phyloP scores from a whole-genome alignment of 1,284 basidiomycete species.

The Erythrobasidium hasegawianum region DNA sequence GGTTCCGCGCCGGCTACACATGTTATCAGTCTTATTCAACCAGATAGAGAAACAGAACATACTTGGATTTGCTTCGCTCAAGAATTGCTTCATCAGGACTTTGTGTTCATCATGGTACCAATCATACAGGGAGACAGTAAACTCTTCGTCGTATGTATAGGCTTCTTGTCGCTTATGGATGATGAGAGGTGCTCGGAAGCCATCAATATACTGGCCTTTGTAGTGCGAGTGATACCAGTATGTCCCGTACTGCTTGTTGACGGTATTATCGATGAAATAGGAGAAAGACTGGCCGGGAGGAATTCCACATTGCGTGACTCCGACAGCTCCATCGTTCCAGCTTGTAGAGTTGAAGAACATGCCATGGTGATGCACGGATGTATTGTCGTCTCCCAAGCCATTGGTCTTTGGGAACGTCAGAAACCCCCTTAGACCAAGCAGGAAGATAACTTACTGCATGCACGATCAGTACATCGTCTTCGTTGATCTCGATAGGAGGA shows the following conservation, averaged over 20 bases:
- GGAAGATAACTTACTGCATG: constrained; percentile 55
- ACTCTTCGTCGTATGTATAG: constrained; percentile 79
- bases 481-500: constrained; percentile 69
- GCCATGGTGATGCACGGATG: constrained; percentile 63
- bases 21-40: constrained; percentile 45
- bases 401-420: constrained; percentile 52
- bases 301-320: constrained; percentile 69
- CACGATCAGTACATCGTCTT: constrained; percentile 67
- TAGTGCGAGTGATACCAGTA: constrained; percentile 42
- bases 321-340: constrained; percentile 83
- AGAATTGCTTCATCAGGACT: constrained; percentile 64
- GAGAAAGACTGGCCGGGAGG: constrained; percentile 69
- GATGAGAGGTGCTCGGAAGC: constrained; percentile 70
- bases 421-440: background rate
- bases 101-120: constrained; percentile 73
- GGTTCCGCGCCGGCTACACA: constrained; percentile 68
- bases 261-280: constrained; percentile 55
- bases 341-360: constrained; percentile 74
- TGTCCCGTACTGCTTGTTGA: constrained; percentile 21
- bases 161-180: constrained; percentile 60
- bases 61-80: constrained; percentile 57
- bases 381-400: constrained; percentile 58
- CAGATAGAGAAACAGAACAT: constrained; percentile 20
- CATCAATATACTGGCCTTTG: constrained; percentile 73
- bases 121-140: constrained; percentile 74